Base-by-base conservation (phyloP, 1,139 yeast species). In the Candida mesenterica region DNA sequence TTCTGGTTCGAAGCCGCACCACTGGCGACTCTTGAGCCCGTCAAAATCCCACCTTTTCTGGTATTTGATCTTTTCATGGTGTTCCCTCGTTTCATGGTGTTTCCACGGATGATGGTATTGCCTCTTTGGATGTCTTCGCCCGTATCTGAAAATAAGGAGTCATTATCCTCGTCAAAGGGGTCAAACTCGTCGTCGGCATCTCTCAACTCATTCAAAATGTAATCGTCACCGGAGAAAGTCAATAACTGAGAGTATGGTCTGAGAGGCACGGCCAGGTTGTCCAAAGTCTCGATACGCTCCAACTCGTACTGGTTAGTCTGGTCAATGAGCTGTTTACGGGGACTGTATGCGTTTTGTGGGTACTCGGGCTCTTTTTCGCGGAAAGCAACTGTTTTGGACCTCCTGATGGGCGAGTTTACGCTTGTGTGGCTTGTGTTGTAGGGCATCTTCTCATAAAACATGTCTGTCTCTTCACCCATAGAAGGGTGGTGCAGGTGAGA, bases 91-190 rank as follows among this genome's bases (percentile, higher is more conserved):
- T 41, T 41, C 24, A 51, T 35, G 24, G 62, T 55, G 27, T 46
- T 47, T 4, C 43, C 37, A 28, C 65, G 47, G 31, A 49, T 56
- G 27, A 62, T 49, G 8, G 71, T 63, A 28, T 59, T 57, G n/a
- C 63, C 66, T 34, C 68, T 45, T 37, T 68, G 50, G 25, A 61
- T 44, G 20, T 64, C 73, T 28, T 63, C 72, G 7, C 70, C 72
- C 8, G 68, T 62, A 24, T 68, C 73, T 9, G 65, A 59, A 41
- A 67, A 70, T 24, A 70, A 53, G 33, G 72, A 65, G 42, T 68
- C 75, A 42, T 47, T 39, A 24, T 65, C 74, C 42, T 69, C 75
- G 28, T 71, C 74, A 46, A 68, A 69, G 0, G 75, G 74, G 44
- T 69, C 74, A 37, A 62, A 48, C 34, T 57, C 68, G 15, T 58